Evolutionary conservation across 768 basidiomycete genomes (phyloP).

Genomic region (Naganishia kalamii): DNA sequence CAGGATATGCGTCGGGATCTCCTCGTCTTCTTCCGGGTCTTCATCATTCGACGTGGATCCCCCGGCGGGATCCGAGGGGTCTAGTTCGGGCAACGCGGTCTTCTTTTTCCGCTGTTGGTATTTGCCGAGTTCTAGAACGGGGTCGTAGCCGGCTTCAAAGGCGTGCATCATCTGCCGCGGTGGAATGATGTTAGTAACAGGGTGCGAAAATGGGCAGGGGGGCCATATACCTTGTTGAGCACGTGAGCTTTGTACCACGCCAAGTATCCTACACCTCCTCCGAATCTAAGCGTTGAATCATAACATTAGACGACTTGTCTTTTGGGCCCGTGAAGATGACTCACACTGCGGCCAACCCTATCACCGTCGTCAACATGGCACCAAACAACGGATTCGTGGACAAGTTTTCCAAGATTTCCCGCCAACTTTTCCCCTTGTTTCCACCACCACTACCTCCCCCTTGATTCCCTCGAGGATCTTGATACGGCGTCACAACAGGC

Average conservation of each 20-base stretch:
- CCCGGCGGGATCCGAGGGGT: slow-evolving; percentile 2
- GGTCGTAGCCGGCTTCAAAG: slow-evolving; percentile 74
- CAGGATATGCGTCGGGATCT: slow-evolving; percentile 53
- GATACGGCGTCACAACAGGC: slow-evolving; percentile 32
- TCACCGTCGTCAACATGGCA: slow-evolving; percentile 41
- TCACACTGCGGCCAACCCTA: slow-evolving; percentile 40
- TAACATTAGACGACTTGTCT: too few relatives aligned
- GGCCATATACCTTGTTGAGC: slow-evolving; percentile 59
- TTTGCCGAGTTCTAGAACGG: slow-evolving; percentile 66
- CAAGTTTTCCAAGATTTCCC: slow-evolving; percentile 32
- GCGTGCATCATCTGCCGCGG: slow-evolving; percentile 63
- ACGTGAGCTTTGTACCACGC: slow-evolving; percentile 78
- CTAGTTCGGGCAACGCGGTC: slow-evolving; percentile 9
- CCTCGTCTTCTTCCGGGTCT: slow-evolving; percentile 38
- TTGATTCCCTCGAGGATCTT: background rate
- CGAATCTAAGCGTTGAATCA: too few relatives aligned
- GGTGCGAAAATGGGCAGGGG: background rate
- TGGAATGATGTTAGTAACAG: background rate
- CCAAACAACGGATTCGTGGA: slow-evolving; percentile 35
- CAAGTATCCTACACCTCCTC: slow-evolving; percentile 66
- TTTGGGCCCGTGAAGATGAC: too few relatives aligned
- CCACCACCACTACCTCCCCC: background rate
- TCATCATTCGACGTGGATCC: slow-evolving; percentile 38
- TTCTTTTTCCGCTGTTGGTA: slow-evolving; percentile 36
- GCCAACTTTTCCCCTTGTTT: slow-evolving; percentile 3